phyloP scores from a whole-genome alignment of 2,329 filamentous ascomycete genomes.

The Septoria linicola region DNA sequence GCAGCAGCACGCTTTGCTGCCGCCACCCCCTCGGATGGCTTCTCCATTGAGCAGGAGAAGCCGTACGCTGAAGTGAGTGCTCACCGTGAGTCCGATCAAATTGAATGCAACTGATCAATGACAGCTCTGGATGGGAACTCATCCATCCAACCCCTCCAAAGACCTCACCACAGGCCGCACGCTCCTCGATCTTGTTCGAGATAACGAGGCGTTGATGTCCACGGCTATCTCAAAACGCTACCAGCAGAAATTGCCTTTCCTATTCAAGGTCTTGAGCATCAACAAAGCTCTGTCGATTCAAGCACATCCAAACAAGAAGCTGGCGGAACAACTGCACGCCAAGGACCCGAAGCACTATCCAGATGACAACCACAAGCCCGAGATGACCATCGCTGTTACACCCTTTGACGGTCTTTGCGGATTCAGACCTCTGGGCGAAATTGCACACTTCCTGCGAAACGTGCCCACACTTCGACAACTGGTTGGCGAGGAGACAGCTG shows the following conservation, averaged over 20 bases:
- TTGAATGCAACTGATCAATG: conserved; percentile 27
- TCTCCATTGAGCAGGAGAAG: conserved; percentile 79
- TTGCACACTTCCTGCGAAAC: conserved; percentile 75
- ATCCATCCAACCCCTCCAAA: conserved; percentile 91
- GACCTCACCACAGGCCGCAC: conserved; percentile 80
- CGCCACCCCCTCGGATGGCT: conserved; percentile 71
- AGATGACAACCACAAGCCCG: conserved; percentile 99
- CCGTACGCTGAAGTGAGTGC: conserved; percentile 83
- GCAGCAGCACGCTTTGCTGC: conserved; percentile 87
- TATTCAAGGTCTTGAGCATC: conserved; percentile 97
- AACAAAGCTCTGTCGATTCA: conserved; percentile 96
- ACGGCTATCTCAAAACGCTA: conserved; percentile 71
- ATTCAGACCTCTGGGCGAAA: conserved; percentile 84
- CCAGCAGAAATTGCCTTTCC: conserved; percentile 80
- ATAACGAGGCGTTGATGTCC: conserved; percentile 81
- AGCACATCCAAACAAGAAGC: conserved; percentile 70
- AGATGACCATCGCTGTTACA: conserved; percentile 98
- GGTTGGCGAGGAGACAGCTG: conserved; percentile 49
- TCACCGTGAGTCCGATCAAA: background rate
- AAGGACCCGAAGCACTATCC: conserved; percentile 92
- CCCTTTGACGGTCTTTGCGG: conserved; percentile 95
- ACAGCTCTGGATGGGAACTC: conserved; percentile 98
- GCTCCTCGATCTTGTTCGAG: conserved; percentile 80
- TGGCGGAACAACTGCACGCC: conserved; percentile 83
- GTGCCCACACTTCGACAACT: conserved; percentile 54